Percentiles rank a stretch among this genome's conserved stretches.
These are phyloP conservation scores for Phytophthora pisi DNA, from an alignment of 352 stramenopile species.

Conservation along the genomic window DNA sequence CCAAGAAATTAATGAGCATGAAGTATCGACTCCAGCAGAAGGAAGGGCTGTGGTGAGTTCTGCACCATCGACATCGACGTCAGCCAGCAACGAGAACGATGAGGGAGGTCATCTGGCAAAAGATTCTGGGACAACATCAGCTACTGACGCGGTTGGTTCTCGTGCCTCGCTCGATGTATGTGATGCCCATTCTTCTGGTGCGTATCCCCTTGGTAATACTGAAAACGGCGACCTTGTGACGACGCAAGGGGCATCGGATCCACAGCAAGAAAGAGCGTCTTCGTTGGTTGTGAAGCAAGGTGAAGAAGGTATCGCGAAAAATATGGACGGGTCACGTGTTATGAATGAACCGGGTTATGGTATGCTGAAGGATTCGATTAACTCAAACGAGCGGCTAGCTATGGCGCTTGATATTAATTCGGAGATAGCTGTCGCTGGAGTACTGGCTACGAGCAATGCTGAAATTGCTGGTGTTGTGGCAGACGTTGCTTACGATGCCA, in stretches of 20 bases:
- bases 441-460: not conserved
- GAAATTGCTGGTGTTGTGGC: not conserved
- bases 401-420: not conserved
- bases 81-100: not conserved
- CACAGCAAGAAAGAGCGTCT: not conserved
- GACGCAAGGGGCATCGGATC: slow-evolving; percentile 7
- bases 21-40: slow-evolving; percentile 1
- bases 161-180: not conserved
- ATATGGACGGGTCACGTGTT: slow-evolving; percentile 1
- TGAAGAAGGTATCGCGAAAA: slow-evolving; percentile 4
- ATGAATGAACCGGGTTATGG: slow-evolving; percentile 1
- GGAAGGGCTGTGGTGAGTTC: not conserved
- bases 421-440: not conserved
- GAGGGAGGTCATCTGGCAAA: not conserved
- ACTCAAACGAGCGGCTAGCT: not conserved
- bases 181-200: not conserved
- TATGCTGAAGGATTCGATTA: not conserved
- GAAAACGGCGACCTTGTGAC: not conserved
- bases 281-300: not conserved
- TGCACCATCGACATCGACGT: not conserved
- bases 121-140: not conserved
- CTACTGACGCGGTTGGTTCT: not conserved
- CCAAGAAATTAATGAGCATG: not conserved
- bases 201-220: not conserved
- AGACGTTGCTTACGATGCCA: not conserved